Percentiles rank a stretch among this genome's conserved stretches.
phyloP scores from a whole-genome alignment of 2,329 filamentous ascomycete species.

The Dothistroma pini region DNA sequence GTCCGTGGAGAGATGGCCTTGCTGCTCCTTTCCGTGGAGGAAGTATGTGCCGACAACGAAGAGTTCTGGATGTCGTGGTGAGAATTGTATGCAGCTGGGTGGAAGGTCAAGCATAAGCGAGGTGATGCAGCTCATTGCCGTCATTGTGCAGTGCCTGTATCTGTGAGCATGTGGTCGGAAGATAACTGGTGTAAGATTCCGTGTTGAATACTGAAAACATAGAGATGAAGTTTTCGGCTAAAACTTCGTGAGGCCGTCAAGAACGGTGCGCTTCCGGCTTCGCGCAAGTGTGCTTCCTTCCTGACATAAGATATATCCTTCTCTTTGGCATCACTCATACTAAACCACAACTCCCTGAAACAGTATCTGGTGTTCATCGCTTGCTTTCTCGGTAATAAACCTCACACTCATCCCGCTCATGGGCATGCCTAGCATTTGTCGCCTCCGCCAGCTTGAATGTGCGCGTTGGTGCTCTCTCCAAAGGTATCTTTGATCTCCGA shows the following conservation, averaged over 20 bases:
- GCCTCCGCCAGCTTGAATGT: conserved; percentile 8
- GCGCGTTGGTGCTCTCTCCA: conserved; percentile 2
- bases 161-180: neutral
- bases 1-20: conserved; percentile 3
- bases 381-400: neutral
- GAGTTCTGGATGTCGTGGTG: conserved; percentile 57
- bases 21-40: conserved; percentile 51
- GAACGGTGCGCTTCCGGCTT: neutral
- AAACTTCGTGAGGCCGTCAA: neutral
- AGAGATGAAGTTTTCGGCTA: neutral
- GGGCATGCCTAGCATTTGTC: conserved; percentile 15
- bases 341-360: neutral
- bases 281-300: neutral
- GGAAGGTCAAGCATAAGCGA: conserved; percentile 61
- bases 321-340: neutral
- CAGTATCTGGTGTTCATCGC: neutral
- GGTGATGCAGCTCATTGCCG: conserved; percentile 41
- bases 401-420: neutral
- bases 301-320: neutral
- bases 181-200: neutral
- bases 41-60: conserved; percentile 85
- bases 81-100: conserved; percentile 76
- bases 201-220: neutral
- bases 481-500: conserved; percentile 51
- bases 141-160: conserved; percentile 18